These are phyloP conservation scores for Ostreobium quekettii DNA, from an alignment of 139 green algal species.

Conservation along the genomic window DNA sequence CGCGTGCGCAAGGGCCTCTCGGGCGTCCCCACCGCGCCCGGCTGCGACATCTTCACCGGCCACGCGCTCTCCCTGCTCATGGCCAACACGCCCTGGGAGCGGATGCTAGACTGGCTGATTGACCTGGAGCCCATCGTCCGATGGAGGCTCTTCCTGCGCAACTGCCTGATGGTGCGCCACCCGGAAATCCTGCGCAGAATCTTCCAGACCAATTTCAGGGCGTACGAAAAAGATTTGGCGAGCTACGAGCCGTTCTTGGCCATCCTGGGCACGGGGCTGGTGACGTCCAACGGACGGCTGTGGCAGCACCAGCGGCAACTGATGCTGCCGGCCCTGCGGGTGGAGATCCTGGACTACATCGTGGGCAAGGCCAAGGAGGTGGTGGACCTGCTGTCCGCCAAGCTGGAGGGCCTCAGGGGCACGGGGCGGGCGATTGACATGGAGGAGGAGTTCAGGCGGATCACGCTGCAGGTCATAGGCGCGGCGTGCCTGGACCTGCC, in stretches of 20 bases:
- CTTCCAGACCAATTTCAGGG: conserved; percentile 64
- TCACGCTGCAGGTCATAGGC: conserved; percentile 91
- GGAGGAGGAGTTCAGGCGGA: conserved; percentile 79
- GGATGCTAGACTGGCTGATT: too few relatives aligned
- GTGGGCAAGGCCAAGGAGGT: conserved; percentile 64
- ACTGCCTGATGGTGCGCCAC: conserved; percentile 58
- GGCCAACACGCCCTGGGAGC: background rate
- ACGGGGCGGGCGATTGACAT: conserved; percentile 60
- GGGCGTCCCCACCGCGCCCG: too few relatives aligned
- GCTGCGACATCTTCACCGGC: background rate
- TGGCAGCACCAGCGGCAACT: conserved; percentile 87
- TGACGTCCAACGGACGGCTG: conserved; percentile 75
- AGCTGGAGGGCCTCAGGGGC: conserved; percentile 50
- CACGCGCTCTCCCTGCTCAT: background rate
- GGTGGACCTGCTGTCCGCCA: conserved; percentile 56
- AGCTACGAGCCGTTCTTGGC: conserved; percentile 82
- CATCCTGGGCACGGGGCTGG: conserved; percentile 87
- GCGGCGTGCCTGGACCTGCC: conserved; percentile 76
- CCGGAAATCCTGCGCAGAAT: conserved; percentile 62
- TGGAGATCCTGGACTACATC: conserved; percentile 88
- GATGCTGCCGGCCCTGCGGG: conserved; percentile 71
- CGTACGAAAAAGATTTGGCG: conserved; percentile 75
- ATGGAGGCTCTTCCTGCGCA: conserved; percentile 51
- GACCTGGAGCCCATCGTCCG: conserved; percentile 43
- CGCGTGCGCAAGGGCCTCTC: too few relatives aligned